These are phyloP conservation scores for Triticum urartu DNA, from an alignment of 176 grass and related monocot genomes.

Conservation along the genomic window DNA sequence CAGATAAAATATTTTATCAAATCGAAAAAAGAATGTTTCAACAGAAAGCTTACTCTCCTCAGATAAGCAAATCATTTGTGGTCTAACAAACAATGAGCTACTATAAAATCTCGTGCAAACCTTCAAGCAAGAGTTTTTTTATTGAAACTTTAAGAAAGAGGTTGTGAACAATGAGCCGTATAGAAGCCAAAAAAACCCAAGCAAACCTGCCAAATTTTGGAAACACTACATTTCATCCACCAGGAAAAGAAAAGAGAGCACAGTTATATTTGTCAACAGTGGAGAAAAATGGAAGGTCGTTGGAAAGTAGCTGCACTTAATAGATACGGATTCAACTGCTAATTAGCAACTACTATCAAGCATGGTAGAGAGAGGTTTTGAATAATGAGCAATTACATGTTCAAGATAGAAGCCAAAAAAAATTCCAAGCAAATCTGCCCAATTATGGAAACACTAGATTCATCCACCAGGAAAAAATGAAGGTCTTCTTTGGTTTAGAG, in stretches of 20 bases:
- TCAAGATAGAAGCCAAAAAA: slow-evolving; percentile 4
- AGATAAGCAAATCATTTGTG: slow-evolving; percentile 13
- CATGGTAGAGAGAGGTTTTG: neutral
- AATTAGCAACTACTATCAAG: neutral
- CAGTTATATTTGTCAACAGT: neutral
- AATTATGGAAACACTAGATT: neutral
- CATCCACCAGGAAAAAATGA: neutral
- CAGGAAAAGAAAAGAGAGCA: neutral
- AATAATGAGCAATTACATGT: neutral
- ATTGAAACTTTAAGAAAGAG: too few relatives aligned
- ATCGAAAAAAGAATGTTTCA: slow-evolving; percentile 11
- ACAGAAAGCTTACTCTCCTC: slow-evolving; percentile 10
- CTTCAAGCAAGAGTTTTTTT: neutral
- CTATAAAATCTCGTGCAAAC: neutral
- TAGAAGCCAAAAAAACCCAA: neutral
- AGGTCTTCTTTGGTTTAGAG: too few relatives aligned
- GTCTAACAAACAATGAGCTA: neutral
- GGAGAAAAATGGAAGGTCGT: neutral
- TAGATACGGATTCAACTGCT: neutral
- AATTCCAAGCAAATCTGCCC: neutral
- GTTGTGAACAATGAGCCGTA: neutral
- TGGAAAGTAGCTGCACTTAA: neutral
- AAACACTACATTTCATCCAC: neutral
- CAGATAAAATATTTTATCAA: slow-evolving; percentile 22
- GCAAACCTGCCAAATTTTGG: neutral